Evolutionary conservation across 768 basidiomycete species (phyloP).

Genomic region (Leucocoprinus sp.): DNA sequence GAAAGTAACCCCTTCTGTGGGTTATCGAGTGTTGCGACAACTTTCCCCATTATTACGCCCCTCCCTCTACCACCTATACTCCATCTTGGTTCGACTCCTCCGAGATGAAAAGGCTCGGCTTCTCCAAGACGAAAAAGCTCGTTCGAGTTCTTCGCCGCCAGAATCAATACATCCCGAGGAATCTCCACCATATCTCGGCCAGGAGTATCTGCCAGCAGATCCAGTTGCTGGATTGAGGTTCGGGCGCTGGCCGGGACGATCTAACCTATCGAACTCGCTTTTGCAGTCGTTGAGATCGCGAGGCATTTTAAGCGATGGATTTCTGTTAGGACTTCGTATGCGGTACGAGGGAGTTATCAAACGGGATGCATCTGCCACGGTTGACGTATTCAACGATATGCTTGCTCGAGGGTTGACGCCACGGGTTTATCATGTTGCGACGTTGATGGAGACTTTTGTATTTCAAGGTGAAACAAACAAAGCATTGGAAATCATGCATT

Average conservation of each 20-base stretch:
- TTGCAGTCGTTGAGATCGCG: constrained; percentile 39
- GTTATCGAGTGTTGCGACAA: constrained; percentile 40
- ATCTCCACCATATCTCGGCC: not conserved
- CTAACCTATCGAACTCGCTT: constrained; percentile 30
- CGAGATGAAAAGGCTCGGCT: constrained; percentile 48
- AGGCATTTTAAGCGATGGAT: constrained; percentile 45
- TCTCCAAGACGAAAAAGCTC: not conserved
- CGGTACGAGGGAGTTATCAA: constrained; percentile 49
- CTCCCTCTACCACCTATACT: constrained; percentile 51
- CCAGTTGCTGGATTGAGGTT: constrained; percentile 1
- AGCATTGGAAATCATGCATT: constrained; percentile 48
- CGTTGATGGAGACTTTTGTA: constrained; percentile 71
- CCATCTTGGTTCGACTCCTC: constrained; percentile 43
- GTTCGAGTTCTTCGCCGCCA: not conserved
- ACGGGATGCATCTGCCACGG: constrained; percentile 41
- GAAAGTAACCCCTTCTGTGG: constrained; percentile 32
- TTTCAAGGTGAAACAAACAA: constrained; percentile 47
- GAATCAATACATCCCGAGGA: not conserved
- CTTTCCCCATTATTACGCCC: constrained; percentile 33
- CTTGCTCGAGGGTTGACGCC: constrained; percentile 63
- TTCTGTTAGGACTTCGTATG: constrained; percentile 55
- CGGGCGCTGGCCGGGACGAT: constrained; percentile 10
- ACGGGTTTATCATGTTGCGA: constrained; percentile 62
- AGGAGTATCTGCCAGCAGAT: not conserved
- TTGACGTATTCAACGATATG: constrained; percentile 49